These are phyloP conservation scores for Pascua guehoae DNA, from an alignment of 1,284 basidiomycete species.

Conservation along the genomic window DNA sequence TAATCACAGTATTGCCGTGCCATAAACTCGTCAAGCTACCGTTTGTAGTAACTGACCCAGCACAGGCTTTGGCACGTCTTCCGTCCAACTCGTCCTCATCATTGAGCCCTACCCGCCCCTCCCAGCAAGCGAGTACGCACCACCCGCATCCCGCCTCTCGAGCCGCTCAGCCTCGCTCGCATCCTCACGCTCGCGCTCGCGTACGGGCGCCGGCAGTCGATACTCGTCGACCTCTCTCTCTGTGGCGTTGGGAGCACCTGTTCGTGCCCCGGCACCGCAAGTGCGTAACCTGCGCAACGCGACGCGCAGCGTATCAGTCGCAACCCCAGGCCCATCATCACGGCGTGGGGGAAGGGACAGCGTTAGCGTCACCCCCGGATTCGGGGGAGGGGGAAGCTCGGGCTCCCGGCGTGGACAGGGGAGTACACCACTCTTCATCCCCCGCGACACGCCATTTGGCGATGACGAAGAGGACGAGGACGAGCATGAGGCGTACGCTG, in stretches of 20 bases:
- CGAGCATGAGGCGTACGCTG: constrained; percentile 41
- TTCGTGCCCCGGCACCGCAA: constrained; percentile 1
- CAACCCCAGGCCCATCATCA: background rate
- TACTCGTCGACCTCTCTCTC: constrained; percentile 36
- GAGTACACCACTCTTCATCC: constrained; percentile 41
- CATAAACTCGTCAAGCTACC: too few species aligned
- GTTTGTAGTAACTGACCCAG: constrained; percentile 1
- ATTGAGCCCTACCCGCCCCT: constrained; percentile 46
- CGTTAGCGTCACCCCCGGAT: constrained; percentile 23
- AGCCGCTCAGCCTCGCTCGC: constrained; percentile 36
- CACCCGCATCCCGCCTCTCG: constrained; percentile 42
- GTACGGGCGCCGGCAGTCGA: constrained; percentile 22
- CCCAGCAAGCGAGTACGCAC: constrained; percentile 38
- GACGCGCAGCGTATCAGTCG: constrained; percentile 29
- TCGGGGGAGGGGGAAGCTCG: constrained; percentile 17
- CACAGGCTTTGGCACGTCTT: constrained; percentile 44
- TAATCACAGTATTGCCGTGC: too few species aligned
- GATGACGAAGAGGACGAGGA: constrained; percentile 47
- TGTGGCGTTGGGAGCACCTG: constrained; percentile 9
- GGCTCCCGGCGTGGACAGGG: constrained; percentile 21
- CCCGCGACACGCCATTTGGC: constrained; percentile 40
- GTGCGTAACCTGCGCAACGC: constrained; percentile 42
- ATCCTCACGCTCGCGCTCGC: constrained; percentile 29
- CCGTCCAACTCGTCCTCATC: constrained; percentile 45
- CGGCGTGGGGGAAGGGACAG: constrained; percentile 16